Conservation (phyloP, 2,329 filamentous ascomycete genomes). For the Botryosphaeria dothidea region DNA sequence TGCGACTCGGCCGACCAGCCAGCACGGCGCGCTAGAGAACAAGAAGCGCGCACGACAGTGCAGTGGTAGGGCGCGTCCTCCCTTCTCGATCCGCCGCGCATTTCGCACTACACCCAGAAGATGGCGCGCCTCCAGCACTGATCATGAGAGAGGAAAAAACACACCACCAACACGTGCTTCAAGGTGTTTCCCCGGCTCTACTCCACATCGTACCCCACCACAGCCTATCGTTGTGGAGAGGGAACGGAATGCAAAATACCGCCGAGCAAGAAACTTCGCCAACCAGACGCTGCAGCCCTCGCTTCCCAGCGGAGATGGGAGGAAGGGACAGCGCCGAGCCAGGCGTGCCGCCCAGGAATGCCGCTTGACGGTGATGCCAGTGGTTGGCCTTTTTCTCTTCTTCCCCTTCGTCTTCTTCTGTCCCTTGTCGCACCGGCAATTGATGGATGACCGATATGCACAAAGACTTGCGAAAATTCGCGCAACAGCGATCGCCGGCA, state of each 20-base stretch:
- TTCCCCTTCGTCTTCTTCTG: neutral
- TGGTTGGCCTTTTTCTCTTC: no score
- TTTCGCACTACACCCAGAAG: neutral
- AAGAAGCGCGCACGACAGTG: neutral
- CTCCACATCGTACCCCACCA: neutral
- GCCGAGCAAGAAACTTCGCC: neutral
- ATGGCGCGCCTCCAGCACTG: neutral
- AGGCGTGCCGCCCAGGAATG: neutral
- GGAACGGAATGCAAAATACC: neutral
- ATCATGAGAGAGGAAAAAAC: neutral
- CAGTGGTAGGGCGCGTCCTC: neutral
- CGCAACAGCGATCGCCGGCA: neutral
- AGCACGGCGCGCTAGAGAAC: neutral
- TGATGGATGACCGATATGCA: neutral
- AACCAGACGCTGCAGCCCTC: neutral
- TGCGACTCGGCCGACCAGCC: neutral
- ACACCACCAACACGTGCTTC: neutral
- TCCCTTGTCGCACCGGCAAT: neutral
- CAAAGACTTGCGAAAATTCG: neutral
- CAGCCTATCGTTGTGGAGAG: neutral
- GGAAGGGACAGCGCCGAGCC: neutral
- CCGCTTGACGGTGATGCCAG: neutral
- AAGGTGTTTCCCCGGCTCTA: slow-evolving; percentile 1
- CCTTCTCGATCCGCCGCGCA: neutral
- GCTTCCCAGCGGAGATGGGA: neutral